A percentile compares a stretch with the other conserved stretches of the same genome.
Conservation (phyloP, 306 rosid genomes). For the Hippophae rhamnoides region DNA sequence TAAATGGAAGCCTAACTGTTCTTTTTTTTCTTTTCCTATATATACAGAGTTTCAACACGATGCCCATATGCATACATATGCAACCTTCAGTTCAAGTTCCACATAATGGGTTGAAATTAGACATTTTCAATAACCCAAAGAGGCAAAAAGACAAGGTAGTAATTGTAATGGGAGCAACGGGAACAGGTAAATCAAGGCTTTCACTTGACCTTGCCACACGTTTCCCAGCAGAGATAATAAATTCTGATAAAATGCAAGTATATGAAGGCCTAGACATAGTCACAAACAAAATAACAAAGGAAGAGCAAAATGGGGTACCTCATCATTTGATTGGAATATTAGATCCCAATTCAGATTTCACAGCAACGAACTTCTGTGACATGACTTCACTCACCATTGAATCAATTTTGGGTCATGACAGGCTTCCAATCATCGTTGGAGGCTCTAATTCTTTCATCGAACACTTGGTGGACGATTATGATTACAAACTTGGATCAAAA, state of each 20-base stretch:
- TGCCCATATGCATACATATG: too few relatives aligned
- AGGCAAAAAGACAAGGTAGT: constrained; percentile 9
- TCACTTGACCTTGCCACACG: constrained; percentile 15
- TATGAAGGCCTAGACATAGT: constrained; percentile 21
- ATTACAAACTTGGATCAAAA: constrained; percentile 1
- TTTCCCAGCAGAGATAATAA: constrained; percentile 21
- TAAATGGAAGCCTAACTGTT: too few relatives aligned
- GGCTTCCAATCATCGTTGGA: constrained; percentile 16
- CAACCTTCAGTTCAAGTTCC: too few relatives aligned
- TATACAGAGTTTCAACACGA: too few relatives aligned
- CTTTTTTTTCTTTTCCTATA: too few relatives aligned
- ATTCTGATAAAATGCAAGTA: constrained; percentile 33
- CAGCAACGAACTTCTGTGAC: constrained; percentile 8
- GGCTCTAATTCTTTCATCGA: constrained; percentile 29
- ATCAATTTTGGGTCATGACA: not conserved
- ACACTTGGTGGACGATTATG: constrained; percentile 9
- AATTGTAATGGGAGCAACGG: constrained; percentile 14
- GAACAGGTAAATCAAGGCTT: constrained; percentile 28
- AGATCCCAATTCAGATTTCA: constrained; percentile 17
- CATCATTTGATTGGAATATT: constrained; percentile 26
- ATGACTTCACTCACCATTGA: not conserved
- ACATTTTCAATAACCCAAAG: too few relatives aligned
- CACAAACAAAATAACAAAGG: constrained; percentile 20
- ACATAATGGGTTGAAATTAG: too few relatives aligned
- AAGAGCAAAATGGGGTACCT: constrained; percentile 16